These are phyloP conservation scores for Chenopodium album DNA, from an alignment of 148 eudicot genomes.

Conservation along the genomic window DNA sequence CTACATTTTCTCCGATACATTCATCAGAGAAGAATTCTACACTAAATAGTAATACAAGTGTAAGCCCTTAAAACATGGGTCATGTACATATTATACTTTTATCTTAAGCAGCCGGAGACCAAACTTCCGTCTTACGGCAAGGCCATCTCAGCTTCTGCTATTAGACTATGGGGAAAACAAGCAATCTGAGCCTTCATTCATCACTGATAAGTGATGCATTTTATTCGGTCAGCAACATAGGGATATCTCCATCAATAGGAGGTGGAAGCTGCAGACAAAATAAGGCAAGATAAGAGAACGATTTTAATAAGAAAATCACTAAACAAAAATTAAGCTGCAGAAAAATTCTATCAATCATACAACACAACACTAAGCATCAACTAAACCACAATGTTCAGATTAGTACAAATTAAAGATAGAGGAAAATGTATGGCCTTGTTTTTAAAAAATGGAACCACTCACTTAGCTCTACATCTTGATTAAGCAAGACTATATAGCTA, in stretches of 20 bases:
- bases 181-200: not conserved
- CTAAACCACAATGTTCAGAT: not conserved
- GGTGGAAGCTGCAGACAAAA: constrained; percentile 50
- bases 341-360: not conserved
- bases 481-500: not conserved
- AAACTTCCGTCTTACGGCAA: constrained; percentile 23
- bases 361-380: not conserved
- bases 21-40: constrained; percentile 13
- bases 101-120: constrained; percentile 30
- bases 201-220: constrained; percentile 1
- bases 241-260: constrained; percentile 39
- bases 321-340: not conserved
- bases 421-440: not conserved
- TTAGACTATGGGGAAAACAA: not conserved
- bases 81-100: constrained; percentile 17
- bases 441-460: not conserved
- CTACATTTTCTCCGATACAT: constrained; percentile 2
- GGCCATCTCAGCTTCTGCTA: constrained; percentile 31
- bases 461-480: not conserved
- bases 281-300: not conserved
- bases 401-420: not conserved
- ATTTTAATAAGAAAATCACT: not conserved
- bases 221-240: constrained; percentile 64
- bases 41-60: not conserved
- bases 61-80: constrained; percentile 4